Base-by-base conservation (phyloP, 2,329 filamentous ascomycete species). In the Hymenoscyphus fraxineus region DNA sequence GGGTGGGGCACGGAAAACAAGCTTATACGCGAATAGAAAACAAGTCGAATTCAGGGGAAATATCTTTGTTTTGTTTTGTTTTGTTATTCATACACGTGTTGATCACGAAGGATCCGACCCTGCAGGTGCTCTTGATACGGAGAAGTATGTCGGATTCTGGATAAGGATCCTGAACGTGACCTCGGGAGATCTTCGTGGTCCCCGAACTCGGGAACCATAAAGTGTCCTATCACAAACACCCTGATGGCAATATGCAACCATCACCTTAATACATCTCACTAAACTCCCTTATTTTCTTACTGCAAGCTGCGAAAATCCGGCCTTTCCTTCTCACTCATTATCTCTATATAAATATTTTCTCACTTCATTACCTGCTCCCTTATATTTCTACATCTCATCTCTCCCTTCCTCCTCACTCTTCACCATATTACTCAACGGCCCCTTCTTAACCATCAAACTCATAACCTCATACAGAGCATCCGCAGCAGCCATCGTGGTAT, bases 381-480 rank as follows among this genome's bases (percentile, higher is more conserved):
- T 9, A 54, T 6, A 7, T n/a, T 32, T 15, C 41, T 70, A 72
- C 60, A 71, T 70, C 65, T 73, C 69, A 56, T 68, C 62, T 59
- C 60, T 67, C 35, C 60, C 41, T 19, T 57, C 65, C 27, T 70
- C 69, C 19, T 68, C 65, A 16, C 60, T 65, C 19, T 61, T 51
- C 13, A 78, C 67, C 76, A 81, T 80, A 44, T 80, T 74, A 70
- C 83, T 88, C 68, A 92, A 78, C 0, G 89, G 88, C 0, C 90
- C 90, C 71, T 87, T 88, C 82, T 92, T 91, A 16, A 92, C 89
- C 90, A 93, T 93, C 66, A 93, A 82, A 13, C 86, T 91, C 84
- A 93, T 90, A 58, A 93, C 85, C 77, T 94, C 90, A 73, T 89
- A 93, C 22, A 93, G 77, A 0, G 85, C 84, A 76, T 93, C 77